phyloP scores from a whole-genome alignment of 1,284 basidiomycete species.

The Limonomyces culmigenus region DNA sequence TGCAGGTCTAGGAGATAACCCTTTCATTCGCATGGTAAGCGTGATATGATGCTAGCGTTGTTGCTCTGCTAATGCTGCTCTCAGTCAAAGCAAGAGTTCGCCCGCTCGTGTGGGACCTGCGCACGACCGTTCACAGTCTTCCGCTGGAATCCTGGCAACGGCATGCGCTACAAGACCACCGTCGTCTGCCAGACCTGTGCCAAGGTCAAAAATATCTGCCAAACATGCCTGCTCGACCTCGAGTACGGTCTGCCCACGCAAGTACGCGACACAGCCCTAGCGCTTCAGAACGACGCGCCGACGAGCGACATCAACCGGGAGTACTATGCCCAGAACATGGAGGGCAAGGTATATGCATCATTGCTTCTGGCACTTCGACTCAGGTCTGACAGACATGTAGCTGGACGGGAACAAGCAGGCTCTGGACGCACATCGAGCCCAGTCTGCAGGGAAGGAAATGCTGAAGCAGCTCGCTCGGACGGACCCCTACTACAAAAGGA shows the following conservation, averaged over 20 bases:
- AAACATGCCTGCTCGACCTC: slow-evolving; percentile 91
- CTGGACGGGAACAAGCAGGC: slow-evolving; percentile 51
- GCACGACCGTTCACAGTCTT: slow-evolving; percentile 94
- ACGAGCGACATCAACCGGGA: slow-evolving; percentile 94
- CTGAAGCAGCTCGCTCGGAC: slow-evolving; percentile 85
- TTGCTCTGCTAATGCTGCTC: neutral
- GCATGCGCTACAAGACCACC: slow-evolving; percentile 92
- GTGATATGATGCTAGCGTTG: neutral
- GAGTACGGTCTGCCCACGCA: slow-evolving; percentile 95
- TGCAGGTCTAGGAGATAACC: slow-evolving; percentile 72
- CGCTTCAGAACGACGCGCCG: slow-evolving; percentile 75
- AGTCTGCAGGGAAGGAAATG: slow-evolving; percentile 85
- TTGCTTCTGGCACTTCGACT: neutral
- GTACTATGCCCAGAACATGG: slow-evolving; percentile 96
- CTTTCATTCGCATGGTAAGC: slow-evolving; percentile 79
- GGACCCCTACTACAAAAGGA: slow-evolving; percentile 94
- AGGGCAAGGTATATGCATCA: slow-evolving; percentile 47
- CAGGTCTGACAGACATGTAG: slow-evolving; percentile 16
- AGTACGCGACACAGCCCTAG: slow-evolving; percentile 91
- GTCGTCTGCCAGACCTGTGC: slow-evolving; percentile 98
- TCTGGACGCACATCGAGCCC: slow-evolving; percentile 51
- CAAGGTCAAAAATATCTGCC: slow-evolving; percentile 98
- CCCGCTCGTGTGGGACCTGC: slow-evolving; percentile 90
- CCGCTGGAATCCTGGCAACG: slow-evolving; percentile 92
- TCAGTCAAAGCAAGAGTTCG: slow-evolving; percentile 92